phyloP scores from a whole-genome alignment of 2,329 filamentous ascomycete species.

The Epichloe aotearoae region DNA sequence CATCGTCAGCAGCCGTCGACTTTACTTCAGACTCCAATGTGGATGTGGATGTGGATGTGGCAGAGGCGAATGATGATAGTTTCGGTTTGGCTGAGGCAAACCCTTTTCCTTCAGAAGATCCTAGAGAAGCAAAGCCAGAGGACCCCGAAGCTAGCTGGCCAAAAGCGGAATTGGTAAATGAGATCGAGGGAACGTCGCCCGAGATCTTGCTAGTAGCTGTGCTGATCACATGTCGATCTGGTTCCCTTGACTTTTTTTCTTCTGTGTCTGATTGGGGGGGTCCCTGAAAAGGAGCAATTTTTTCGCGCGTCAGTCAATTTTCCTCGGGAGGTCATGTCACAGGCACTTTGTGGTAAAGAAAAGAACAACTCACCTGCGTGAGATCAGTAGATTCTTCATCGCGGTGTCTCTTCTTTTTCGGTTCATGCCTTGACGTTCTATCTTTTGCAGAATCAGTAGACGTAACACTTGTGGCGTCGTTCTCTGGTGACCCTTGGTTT shows the following conservation, averaged over 20 bases:
- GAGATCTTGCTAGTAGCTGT: neutral
- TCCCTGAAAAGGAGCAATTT: neutral
- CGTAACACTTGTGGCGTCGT: constrained; percentile 28
- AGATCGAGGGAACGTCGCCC: constrained; percentile 37
- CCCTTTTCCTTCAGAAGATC: constrained; percentile 31
- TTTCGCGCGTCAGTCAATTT: neutral
- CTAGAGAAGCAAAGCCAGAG: constrained; percentile 51
- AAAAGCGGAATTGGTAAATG: constrained; percentile 57
- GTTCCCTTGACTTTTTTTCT: neutral
- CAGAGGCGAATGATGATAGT: constrained; percentile 18
- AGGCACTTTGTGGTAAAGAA: neutral
- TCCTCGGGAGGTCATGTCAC: neutral
- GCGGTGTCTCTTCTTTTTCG: constrained; percentile 52
- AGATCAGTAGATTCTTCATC: constrained; percentile 31
- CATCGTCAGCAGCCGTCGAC: neutral
- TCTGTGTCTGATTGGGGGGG: neutral
- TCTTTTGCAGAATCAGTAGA: constrained; percentile 34
- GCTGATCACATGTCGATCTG: neutral
- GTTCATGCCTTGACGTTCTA: constrained; percentile 35
- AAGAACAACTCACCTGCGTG: constrained; percentile 17
- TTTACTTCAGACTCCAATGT: neutral
- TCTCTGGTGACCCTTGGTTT: constrained; percentile 27
- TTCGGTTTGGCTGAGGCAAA: constrained; percentile 34
- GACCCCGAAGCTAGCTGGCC: constrained; percentile 49
- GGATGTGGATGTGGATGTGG: constrained; percentile 11